Conservation (phyloP, 768 basidiomycete genomes). For the Mycena filopes region DNA sequence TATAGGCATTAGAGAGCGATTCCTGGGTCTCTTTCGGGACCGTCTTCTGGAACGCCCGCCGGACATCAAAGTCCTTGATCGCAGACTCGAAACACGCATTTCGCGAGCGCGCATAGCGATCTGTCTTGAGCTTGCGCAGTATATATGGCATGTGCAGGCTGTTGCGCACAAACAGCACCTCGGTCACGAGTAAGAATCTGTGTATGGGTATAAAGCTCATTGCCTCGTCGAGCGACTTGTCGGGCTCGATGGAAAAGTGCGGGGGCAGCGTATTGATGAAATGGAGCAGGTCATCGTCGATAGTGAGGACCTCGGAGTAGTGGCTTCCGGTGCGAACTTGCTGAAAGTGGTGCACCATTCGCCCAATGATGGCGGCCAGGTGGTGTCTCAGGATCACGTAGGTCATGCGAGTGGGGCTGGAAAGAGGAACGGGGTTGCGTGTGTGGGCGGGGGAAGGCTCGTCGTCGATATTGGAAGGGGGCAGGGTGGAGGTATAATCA, state of each 20-base stretch:
- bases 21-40: slow-evolving; percentile 72
- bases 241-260: slow-evolving; percentile 79
- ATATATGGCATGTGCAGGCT: slow-evolving; percentile 91
- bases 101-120: slow-evolving; percentile 84
- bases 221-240: slow-evolving; percentile 78
- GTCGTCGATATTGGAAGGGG: slow-evolving; percentile 79
- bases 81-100: slow-evolving; percentile 93
- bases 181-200: slow-evolving; percentile 89
- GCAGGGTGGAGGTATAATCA: slow-evolving; percentile 84
- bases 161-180: slow-evolving; percentile 87
- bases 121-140: slow-evolving; percentile 79
- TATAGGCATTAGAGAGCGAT: slow-evolving; percentile 82
- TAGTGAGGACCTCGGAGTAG: slow-evolving; percentile 82
- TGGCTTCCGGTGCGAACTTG: slow-evolving; percentile 80
- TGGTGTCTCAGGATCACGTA: slow-evolving; percentile 89
- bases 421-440: slow-evolving; percentile 66
- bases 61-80: slow-evolving; percentile 85
- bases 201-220: slow-evolving; percentile 80
- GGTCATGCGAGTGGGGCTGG: slow-evolving; percentile 83
- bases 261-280: slow-evolving; percentile 84
- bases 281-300: slow-evolving; percentile 86
- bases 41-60: slow-evolving; percentile 71
- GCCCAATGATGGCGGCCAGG: slow-evolving; percentile 86
- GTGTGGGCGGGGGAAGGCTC: slow-evolving; percentile 57
- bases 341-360: slow-evolving; percentile 94